A percentile compares a stretch with the other conserved stretches of the same genome.
phyloP scores from a whole-genome alignment of 441 rosid species.

The Gossypium trilobum region DNA sequence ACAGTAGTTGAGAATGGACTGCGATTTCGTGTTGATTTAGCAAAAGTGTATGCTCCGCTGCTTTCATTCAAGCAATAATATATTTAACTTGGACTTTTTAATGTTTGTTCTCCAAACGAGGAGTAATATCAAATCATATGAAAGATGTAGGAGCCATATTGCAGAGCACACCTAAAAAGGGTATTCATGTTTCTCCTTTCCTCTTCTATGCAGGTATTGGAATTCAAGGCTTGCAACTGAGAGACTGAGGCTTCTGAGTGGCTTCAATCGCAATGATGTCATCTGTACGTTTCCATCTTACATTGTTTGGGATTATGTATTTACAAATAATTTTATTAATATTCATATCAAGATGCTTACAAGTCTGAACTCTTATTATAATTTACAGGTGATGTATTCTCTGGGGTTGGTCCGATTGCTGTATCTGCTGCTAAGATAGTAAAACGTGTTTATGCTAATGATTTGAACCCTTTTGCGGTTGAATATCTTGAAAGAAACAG shows the following conservation, averaged over 20 bases:
- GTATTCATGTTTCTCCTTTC: slow-evolving; percentile 9
- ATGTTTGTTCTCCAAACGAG: background rate
- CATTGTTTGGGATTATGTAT: background rate
- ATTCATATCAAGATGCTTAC: slow-evolving; percentile 13
- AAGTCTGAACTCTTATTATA: slow-evolving; percentile 3
- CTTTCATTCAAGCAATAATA: slow-evolving; percentile 15
- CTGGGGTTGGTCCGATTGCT: slow-evolving; percentile 79
- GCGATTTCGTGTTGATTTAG: slow-evolving; percentile 74
- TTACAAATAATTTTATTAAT: background rate
- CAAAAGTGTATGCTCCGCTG: slow-evolving; percentile 51
- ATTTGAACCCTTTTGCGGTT: slow-evolving; percentile 72
- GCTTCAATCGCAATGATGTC: slow-evolving; percentile 56
- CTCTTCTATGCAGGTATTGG: slow-evolving; percentile 59
- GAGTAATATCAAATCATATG: background rate
- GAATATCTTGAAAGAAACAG: slow-evolving; percentile 67
- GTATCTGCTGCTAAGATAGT: slow-evolving; percentile 75
- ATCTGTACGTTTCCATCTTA: slow-evolving; percentile 52
- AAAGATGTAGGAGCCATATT: background rate
- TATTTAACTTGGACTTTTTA: slow-evolving; percentile 1
- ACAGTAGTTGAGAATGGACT: slow-evolving; percentile 78
- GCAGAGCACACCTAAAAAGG: background rate
- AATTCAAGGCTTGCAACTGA: slow-evolving; percentile 85
- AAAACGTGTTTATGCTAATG: slow-evolving; percentile 82
- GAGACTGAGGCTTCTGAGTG: slow-evolving; percentile 56
- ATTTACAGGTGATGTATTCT: slow-evolving; percentile 71